A percentile compares a stretch with the other conserved stretches of the same genome.
phyloP scores from a whole-genome alignment of 176 grass and related monocot genomes.

The Cymbopogon citratus region DNA sequence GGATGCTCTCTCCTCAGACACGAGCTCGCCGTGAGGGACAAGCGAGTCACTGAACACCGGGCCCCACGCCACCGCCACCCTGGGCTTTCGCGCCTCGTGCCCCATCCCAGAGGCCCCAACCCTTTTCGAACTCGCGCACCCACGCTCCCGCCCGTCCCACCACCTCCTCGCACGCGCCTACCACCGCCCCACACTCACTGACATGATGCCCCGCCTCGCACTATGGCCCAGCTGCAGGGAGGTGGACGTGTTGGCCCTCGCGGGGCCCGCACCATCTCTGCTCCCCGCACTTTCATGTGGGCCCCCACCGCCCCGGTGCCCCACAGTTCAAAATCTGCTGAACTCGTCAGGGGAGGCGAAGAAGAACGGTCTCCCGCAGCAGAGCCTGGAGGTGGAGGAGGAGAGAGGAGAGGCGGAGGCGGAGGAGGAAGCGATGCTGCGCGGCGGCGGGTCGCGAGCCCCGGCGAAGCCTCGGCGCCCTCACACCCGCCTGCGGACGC shows the following conservation, averaged over 20 bases:
- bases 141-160: not conserved
- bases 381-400: not conserved
- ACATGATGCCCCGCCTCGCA: accelerated
- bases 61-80: not conserved
- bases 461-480: not conserved
- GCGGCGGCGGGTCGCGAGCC: not conserved
- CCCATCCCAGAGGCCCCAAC: not conserved
- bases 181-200: not conserved
- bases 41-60: not conserved
- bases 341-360: not conserved
- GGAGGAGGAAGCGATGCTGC: conserved; percentile 19
- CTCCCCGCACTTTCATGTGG: not conserved
- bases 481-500: not conserved
- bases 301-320: not conserved
- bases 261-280: not conserved
- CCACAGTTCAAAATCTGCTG: conserved; percentile 32
- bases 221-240: not conserved
- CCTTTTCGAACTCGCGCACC: conserved; percentile 25
- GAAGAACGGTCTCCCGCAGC: not conserved
- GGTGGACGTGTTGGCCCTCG: not conserved
- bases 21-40: not conserved
- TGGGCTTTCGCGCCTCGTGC: conserved; percentile 32
- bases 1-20: not conserved
- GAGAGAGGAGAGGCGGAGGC: not conserved
- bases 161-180: not conserved